Base-by-base conservation (phyloP, 2,329 filamentous ascomycete species). In the Ophiostoma sp. region DNA sequence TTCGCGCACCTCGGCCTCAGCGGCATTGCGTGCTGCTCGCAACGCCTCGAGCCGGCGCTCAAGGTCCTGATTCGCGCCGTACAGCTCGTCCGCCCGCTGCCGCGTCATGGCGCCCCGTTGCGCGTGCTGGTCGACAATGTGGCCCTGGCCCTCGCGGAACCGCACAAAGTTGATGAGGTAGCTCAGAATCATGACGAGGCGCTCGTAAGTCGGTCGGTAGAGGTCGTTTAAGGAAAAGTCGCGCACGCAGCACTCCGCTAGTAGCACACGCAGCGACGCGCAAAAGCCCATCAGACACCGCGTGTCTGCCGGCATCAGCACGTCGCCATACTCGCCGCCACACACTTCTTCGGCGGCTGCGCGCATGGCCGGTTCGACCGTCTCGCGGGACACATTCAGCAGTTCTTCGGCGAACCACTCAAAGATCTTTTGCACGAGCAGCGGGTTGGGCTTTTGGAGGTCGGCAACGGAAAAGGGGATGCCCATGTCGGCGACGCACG, bases 131-230 rank as follows among this genome's bases (percentile, higher is more conserved):
- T 98, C 95, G 76, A 98, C 97, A 39, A 96, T 90, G 52, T 86
- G 85, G 0, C 94, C 97, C 82, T 98, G 95, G 75, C 92, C 94
- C 84, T 98, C 95, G 78, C 96, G 92, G 84, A 98, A 99, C 71
- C 96, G 91, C 77, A 98, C 95, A 82, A 99, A 99, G 83, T 99
- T 99, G 85, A 99, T 99, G 76, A 98, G 89, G 82, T 98, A 98
- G 76, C 93, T 97, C 81, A 99, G 96, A 79, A 98, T 97, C 84
- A 96, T 97, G 79, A 95, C 92, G 17, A 98, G 88, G 61, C 96
- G 92, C 73, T 93, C 92, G 80, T 97, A 93, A 1, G 94, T 97
- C 19, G 96, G 96, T 81, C 92, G 92, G 81, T 97, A 95, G 6
- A 99, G 85, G 81, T 99, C 96, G 74, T 91, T 91, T 83, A 98